Conservation (phyloP, 2,329 filamentous ascomycete genomes). For the Fusarium papillatum region DNA sequence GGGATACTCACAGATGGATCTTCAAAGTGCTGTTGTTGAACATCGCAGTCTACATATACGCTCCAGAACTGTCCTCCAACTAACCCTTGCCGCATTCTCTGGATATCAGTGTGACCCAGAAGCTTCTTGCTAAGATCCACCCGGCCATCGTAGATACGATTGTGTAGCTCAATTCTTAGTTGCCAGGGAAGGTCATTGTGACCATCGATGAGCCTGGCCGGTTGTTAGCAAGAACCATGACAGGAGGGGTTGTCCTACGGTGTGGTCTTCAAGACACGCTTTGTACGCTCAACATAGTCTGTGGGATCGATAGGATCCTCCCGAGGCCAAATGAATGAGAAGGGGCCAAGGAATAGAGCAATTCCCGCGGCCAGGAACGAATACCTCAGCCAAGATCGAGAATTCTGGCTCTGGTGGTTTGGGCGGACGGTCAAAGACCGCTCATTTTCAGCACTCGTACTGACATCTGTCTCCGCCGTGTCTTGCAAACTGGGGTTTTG, state of each 20-base stretch:
- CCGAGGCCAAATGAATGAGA: constrained; percentile 11
- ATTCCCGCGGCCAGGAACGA: constrained; percentile 7
- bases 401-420: background rate
- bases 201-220: constrained; percentile 35
- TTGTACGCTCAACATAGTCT: constrained; percentile 21
- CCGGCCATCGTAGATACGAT: constrained; percentile 33
- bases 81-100: constrained; percentile 43
- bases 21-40: constrained; percentile 37
- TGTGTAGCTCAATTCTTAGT: constrained; percentile 47
- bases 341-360: constrained; percentile 11
- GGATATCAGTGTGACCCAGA: constrained; percentile 44
- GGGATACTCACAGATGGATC: constrained; percentile 34
- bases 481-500: background rate
- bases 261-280: constrained; percentile 16
- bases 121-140: constrained; percentile 29
- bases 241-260: background rate
- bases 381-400: background rate
- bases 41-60: constrained; percentile 43
- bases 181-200: constrained; percentile 48
- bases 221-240: constrained; percentile 22
- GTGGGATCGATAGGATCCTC: constrained; percentile 15
- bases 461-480: background rate
- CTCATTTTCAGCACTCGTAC: background rate
- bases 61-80: constrained; percentile 49
- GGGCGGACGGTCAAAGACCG: background rate